A percentile compares a stretch with the other conserved stretches of the same genome.
phyloP scores from a whole-genome alignment of 192 early-diverging fungal species.

The Coemansia sp. region DNA sequence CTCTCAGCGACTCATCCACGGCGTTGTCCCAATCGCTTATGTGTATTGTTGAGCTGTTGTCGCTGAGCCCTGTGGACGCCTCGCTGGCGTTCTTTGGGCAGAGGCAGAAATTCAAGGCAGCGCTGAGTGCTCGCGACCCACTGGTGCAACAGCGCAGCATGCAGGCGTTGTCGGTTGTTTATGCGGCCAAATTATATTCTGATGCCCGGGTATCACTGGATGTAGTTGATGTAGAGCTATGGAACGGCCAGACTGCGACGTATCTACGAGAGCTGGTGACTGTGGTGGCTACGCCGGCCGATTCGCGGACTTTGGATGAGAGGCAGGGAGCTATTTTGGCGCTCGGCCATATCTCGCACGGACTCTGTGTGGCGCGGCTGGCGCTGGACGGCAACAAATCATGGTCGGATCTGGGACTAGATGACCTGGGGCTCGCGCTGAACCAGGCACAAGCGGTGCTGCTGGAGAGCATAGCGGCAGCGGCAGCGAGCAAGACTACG shows the following conservation, averaged over 20 bases:
- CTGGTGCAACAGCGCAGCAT: conserved; percentile 29
- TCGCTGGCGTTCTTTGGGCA: conserved; percentile 30
- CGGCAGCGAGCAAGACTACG: conserved; percentile 22
- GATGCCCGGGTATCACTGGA: background rate
- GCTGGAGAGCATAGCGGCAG: background rate
- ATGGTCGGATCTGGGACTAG: conserved; percentile 35
- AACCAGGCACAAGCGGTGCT: background rate
- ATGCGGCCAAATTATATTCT: conserved; percentile 22
- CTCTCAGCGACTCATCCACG: background rate
- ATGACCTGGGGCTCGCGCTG: background rate
- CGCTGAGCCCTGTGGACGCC: conserved; percentile 18
- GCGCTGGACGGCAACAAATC: conserved; percentile 10
- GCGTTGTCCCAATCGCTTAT: conserved; percentile 26
- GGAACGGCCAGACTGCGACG: conserved; percentile 19
- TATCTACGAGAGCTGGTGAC: conserved; percentile 19
- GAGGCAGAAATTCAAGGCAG: conserved; percentile 14
- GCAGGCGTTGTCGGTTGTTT: conserved; percentile 28
- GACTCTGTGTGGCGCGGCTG: conserved; percentile 19
- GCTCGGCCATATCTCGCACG: conserved; percentile 65
- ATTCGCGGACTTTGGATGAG: conserved; percentile 56
- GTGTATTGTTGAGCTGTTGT: conserved; percentile 35
- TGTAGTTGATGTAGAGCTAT: conserved; percentile 8
- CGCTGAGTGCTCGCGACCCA: conserved; percentile 15
- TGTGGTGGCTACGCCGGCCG: conserved; percentile 3
- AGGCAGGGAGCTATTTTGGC: conserved; percentile 70